Conservation (phyloP, 345 rosid genomes). For the Corymbia maculata region DNA sequence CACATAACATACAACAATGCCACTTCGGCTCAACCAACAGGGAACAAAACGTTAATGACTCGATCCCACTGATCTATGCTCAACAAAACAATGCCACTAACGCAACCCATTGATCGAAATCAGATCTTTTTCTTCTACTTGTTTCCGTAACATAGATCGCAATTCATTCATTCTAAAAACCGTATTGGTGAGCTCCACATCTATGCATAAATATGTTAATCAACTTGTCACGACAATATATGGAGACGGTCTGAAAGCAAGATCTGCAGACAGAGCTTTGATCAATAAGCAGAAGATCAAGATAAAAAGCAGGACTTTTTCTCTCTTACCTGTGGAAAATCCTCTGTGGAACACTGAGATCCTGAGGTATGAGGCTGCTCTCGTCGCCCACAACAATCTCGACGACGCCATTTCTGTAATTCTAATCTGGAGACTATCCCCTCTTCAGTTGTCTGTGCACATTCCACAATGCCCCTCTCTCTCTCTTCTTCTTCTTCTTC, state of each 20-base stretch:
- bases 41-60: not conserved
- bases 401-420: conserved; percentile 38
- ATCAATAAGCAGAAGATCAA: not conserved
- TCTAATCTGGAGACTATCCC: not conserved
- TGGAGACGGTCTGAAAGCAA: not conserved
- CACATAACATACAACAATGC: not conserved
- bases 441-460: not conserved
- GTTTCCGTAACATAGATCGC: not conserved
- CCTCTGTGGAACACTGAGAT: conserved; percentile 68
- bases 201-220: not conserved
- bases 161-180: not conserved
- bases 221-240: not conserved
- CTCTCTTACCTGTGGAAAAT: conserved; percentile 49
- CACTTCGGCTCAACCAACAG: not conserved
- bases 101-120: conserved; percentile 5
- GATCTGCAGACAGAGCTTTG: not conserved
- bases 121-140: conserved; percentile 1
- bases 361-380: conserved; percentile 78
- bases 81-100: not conserved
- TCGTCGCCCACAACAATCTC: conserved; percentile 69
- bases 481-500: not conserved
- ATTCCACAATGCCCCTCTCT: not conserved
- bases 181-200: not conserved
- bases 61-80: not conserved
- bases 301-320: not conserved